These are phyloP conservation scores for Zea luxurians DNA, from an alignment of 176 grass and related monocot species.

Conservation along the genomic window DNA sequence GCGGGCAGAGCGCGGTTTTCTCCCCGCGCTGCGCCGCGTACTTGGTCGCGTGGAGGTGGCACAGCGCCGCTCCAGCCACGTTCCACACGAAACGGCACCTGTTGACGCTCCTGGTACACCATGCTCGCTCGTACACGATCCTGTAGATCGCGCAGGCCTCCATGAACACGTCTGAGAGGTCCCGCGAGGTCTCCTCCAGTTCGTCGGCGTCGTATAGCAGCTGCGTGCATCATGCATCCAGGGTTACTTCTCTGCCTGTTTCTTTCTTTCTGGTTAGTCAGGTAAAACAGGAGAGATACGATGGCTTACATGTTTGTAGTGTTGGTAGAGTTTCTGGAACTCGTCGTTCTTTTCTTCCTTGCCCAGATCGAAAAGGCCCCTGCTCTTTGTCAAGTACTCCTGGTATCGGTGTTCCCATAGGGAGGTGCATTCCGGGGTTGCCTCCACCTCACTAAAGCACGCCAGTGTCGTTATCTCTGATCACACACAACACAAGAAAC, in stretches of 20 bases:
- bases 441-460: slow-evolving; percentile 31
- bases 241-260: too few species aligned
- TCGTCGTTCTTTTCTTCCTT: slow-evolving; percentile 33
- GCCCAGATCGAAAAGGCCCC: not conserved
- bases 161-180: slow-evolving; percentile 5
- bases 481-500: not conserved
- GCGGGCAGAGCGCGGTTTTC: not conserved
- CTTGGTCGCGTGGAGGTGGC: not conserved
- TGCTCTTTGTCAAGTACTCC: slow-evolving; percentile 42
- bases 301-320: slow-evolving; percentile 55
- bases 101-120: not conserved
- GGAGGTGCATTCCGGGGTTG: not conserved
- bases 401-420: slow-evolving; percentile 31
- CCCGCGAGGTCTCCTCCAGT: slow-evolving; percentile 37
- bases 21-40: not conserved
- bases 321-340: slow-evolving; percentile 42
- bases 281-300: not conserved
- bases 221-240: slow-evolving; percentile 18
- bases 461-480: slow-evolving; percentile 50
- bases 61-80: not conserved
- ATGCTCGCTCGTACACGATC: slow-evolving; percentile 45
- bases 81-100: slow-evolving; percentile 1
- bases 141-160: slow-evolving; percentile 54
- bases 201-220: slow-evolving; percentile 51
- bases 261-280: too few species aligned